A percentile compares a stretch with the other conserved stretches of the same genome.
Conservation (phyloP, 1,139 yeast species). For the Suhomyces anneliseae region DNA sequence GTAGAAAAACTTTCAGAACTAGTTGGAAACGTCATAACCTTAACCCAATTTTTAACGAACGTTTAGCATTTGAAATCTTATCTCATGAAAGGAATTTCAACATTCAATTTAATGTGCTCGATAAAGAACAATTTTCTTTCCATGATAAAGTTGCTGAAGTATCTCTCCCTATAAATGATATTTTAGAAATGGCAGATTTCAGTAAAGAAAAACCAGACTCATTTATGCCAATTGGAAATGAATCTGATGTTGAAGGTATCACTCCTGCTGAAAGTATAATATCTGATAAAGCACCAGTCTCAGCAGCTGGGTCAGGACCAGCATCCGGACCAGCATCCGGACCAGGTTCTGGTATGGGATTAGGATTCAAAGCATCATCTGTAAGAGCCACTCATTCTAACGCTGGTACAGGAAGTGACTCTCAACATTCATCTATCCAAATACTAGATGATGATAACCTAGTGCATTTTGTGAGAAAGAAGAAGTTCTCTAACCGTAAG, state of each 20-base stretch:
- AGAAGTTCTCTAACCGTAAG: constrained; percentile 29
- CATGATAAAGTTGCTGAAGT: constrained; percentile 80
- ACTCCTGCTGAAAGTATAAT: background rate
- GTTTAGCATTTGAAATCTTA: constrained; percentile 74
- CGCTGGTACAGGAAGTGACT: constrained; percentile 4
- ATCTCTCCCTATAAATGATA: constrained; percentile 51
- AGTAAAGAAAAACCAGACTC: constrained; percentile 1
- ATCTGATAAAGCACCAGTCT: background rate
- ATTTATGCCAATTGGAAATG: constrained; percentile 6
- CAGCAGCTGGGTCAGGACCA: too few relatives aligned
- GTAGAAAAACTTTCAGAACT: constrained; percentile 83
- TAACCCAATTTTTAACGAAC: constrained; percentile 80
- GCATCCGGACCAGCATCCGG: too few relatives aligned
- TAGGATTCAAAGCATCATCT: background rate
- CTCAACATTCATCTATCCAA: constrained; percentile 19
- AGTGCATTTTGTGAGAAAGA: constrained; percentile 29
- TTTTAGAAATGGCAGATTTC: constrained; percentile 26
- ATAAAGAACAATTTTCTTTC: constrained; percentile 77
- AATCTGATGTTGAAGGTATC: background rate
- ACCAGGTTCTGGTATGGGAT: background rate
- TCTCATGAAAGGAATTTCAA: constrained; percentile 65
- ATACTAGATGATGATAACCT: constrained; percentile 34
- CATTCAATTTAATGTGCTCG: constrained; percentile 71
- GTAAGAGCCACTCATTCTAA: background rate
- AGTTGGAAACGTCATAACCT: constrained; percentile 82